Conservation (phyloP, 352 stramenopile species). For the Phytophthora parvispora region DNA sequence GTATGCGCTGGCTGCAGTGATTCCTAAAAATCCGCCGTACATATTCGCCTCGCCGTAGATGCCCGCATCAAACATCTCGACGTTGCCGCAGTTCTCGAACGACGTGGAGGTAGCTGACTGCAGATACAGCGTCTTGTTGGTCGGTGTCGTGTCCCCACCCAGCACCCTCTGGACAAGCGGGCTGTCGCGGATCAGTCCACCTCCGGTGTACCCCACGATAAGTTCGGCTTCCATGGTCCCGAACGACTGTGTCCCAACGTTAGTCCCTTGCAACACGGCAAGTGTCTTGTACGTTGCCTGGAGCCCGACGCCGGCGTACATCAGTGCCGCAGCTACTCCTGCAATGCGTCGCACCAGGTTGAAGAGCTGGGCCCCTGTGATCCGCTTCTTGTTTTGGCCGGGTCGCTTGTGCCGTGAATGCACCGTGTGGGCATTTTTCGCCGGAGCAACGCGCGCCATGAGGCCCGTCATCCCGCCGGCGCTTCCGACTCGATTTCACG, state of each 20-base stretch:
- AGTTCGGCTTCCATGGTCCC: slow-evolving; percentile 28
- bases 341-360: slow-evolving; percentile 35
- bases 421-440: slow-evolving; percentile 1
- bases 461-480: slow-evolving; percentile 19
- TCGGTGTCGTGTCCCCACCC: slow-evolving; percentile 34
- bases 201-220: slow-evolving; percentile 38
- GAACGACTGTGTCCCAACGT: slow-evolving; percentile 22
- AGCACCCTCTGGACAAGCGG: slow-evolving; percentile 37
- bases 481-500: not conserved
- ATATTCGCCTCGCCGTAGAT: slow-evolving; percentile 37
- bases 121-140: slow-evolving; percentile 42
- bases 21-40: slow-evolving; percentile 16
- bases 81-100: slow-evolving; percentile 15
- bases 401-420: slow-evolving; percentile 8
- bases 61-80: slow-evolving; percentile 16
- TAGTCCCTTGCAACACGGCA: slow-evolving; percentile 20
- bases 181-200: slow-evolving; percentile 38
- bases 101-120: slow-evolving; percentile 25
- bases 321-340: slow-evolving; percentile 26
- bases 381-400: slow-evolving; percentile 27
- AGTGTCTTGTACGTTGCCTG: slow-evolving; percentile 25
- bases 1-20: slow-evolving; percentile 35
- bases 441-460: slow-evolving; percentile 22
- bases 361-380: slow-evolving; percentile 30
- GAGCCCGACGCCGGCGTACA: slow-evolving; percentile 26